Base-by-base conservation (phyloP, 441 rosid species). In the Erysimum cheiri region DNA sequence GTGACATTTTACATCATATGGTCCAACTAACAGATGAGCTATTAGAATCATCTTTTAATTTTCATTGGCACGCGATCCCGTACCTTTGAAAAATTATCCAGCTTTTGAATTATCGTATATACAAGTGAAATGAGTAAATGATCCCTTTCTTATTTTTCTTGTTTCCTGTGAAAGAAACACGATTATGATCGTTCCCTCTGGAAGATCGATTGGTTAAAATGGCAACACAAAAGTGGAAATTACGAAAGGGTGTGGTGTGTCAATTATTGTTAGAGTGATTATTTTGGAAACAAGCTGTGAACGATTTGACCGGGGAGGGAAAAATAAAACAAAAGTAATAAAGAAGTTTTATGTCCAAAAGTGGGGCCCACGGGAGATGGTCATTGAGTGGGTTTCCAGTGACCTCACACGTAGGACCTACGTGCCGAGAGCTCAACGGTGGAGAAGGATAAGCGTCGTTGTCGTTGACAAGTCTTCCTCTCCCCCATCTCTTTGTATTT, bases 391-490 rank as follows among this genome's bases (percentile, higher is more conserved):
- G 66, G 60, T 17, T 72, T 73, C 31, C 22, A 13, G 53, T 59
- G 40, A 66, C 72, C 35, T 55, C 71, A 63, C 28, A 1, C 33
- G 54, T 35, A 32, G 76, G 76, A 50, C 60, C 72, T 5, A 41
- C 40, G 28, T 3, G 39, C 0, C 3, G 2, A 49, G 72, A 8
- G 49, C 61, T 66, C 72, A 74, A 67, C 77, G 77, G 77, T 74
- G 77, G 77, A 73, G 69, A 67, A 72, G 15, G 61, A 60, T 17
- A 36, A 64, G 8, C n/a, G 71, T 64, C 64, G 17, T 56, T 64
- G 71, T 72, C 65, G 11, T 9, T 29, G 31, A 56, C 14, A 64
- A 29, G 53, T 65, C 60, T 49, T 64, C 53, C 47, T 72, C 77
- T 50, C 14, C 29, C 48, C 4, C 28, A 47, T 39, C 1, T 40